phyloP scores from a whole-genome alignment of 176 grass and related monocot genomes.

The Secale cereale region DNA sequence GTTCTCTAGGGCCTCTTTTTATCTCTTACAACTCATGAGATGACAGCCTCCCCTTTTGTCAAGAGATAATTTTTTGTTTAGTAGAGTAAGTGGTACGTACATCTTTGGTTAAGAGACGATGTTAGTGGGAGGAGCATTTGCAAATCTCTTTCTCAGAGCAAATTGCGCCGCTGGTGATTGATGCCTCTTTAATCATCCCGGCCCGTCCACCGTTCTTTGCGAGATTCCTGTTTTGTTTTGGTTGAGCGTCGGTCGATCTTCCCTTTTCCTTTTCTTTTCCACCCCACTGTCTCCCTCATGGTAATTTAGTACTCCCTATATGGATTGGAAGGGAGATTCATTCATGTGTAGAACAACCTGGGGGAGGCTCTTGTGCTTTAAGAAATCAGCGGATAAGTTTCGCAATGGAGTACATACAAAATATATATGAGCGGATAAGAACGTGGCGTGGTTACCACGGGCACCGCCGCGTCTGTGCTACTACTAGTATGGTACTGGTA shows the following conservation, averaged over 20 bases:
- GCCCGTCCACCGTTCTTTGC: neutral
- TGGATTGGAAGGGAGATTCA: too few relatives aligned
- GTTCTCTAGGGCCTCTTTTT: too few relatives aligned
- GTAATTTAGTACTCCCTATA: neutral
- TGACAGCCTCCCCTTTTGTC: neutral
- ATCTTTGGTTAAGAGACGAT: neutral
- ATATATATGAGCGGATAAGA: neutral
- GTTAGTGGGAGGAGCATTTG: neutral
- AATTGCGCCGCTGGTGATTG: neutral
- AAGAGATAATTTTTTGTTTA: neutral
- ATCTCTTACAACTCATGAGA: too few relatives aligned
- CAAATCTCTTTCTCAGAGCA: neutral
- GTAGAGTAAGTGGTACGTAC: too few relatives aligned
- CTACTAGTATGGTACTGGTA: neutral
- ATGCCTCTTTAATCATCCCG: neutral
- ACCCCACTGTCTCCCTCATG: neutral
- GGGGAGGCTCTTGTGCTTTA: neutral
- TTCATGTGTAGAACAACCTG: too few relatives aligned
- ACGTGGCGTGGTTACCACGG: neutral
- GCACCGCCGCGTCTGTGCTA: neutral
- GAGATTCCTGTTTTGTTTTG: neutral
- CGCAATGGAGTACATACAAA: too few relatives aligned
- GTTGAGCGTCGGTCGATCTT: neutral
- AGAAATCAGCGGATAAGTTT: neutral
- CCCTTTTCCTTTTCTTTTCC: neutral